Evolutionary conservation across 1,284 basidiomycete genomes (phyloP), one percentile per base, ranked within the genome.

Genomic region (Coniophora puteana): DNA sequence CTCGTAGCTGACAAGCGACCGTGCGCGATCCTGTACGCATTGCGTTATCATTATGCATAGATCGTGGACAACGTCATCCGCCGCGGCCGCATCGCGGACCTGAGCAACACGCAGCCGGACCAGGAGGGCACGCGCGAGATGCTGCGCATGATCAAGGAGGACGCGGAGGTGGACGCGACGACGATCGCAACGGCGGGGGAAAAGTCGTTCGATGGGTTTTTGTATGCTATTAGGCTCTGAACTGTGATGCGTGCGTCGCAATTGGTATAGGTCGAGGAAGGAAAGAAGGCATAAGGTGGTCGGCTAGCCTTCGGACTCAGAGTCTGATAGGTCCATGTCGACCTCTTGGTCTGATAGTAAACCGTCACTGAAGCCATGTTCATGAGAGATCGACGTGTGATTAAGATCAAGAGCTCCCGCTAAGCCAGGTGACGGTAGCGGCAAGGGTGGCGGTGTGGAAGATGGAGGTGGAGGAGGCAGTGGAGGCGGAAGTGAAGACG

Each of bases 41-140:
- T n/a, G n/a, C n/a, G n/a, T n/a, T n/a, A n/a, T n/a, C n/a, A n/a
- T n/a, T n/a, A n/a, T n/a, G n/a, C n/a, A n/a, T n/a, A 77, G 76
- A 71, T 79, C 44, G 71, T 82, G 3, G 80, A 83, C 54, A 83
- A 83, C 48, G 76, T 82, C 24, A 75, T 80, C 11, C 68, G 74
- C 13, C 55, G 66, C 25, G 79, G 72, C 4, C 55, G 51, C 5
- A 73, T 79, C 4, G 64, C 72, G 4, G 66, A 77, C 47, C 66
- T 64, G 4, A 51, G 57, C 3, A 56, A 61, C 36, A 57, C 58
- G 7, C 66, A 73, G 34, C 45, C 52, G 4, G 58, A 53, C 18
- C 51, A 67, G 3, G 67, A 72, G 41, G 79, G 78, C 3, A 69
- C 78, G 3, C 64, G 80, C 16, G 55, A 49, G 21, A 58, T 83